Conservation (phyloP, 257 asterid species). For the Perilla frutescens region DNA sequence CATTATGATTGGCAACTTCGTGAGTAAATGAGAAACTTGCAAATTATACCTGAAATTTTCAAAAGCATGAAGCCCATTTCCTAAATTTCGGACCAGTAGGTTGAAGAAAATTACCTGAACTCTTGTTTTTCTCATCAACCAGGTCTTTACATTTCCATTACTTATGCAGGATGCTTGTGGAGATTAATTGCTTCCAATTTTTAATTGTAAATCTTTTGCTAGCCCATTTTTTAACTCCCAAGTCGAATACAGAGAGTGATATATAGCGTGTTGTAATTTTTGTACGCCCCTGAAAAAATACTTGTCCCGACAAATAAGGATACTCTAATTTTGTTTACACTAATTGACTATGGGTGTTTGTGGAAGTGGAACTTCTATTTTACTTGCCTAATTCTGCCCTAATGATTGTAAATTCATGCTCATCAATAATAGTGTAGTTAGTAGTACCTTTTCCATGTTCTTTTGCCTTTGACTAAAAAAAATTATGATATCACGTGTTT, state of each 20-base stretch:
- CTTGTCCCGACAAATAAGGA: background rate
- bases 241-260: background rate
- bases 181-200: background rate
- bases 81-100: background rate
- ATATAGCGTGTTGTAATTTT: background rate
- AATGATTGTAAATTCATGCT: slow-evolving; percentile 10
- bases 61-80: background rate
- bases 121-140: background rate
- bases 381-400: background rate
- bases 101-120: background rate
- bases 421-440: background rate
- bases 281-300: background rate
- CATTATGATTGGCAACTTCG: background rate
- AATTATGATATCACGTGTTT: slow-evolving; percentile 22
- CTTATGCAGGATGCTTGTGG: background rate
- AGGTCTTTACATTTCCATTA: too few relatives aligned
- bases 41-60: background rate
- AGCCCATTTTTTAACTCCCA: background rate
- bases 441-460: background rate
- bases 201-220: background rate
- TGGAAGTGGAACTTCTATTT: slow-evolving; percentile 8
- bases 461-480: slow-evolving; percentile 19
- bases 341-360: slow-evolving; percentile 19
- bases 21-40: background rate
- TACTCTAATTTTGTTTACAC: background rate